Percentiles rank a stretch among this genome's conserved stretches.
Conservation (phyloP, 768 basidiomycete genomes). For the Hericium coralloides region DNA sequence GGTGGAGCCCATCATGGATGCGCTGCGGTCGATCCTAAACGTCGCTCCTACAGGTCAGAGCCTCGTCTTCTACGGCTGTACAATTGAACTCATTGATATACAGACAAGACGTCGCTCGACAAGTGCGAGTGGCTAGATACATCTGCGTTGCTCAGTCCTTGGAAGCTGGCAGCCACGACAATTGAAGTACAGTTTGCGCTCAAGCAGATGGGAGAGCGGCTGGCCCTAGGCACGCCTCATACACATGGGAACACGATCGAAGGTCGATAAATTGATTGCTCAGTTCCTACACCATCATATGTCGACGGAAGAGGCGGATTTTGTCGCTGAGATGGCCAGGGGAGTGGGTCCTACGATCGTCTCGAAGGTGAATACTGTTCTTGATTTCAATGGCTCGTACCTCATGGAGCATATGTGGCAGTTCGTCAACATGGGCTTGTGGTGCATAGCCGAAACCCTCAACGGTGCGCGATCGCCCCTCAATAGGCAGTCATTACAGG, state of each 20-base stretch:
- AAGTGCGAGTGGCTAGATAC: slow-evolving; percentile 54
- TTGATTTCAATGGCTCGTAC: not conserved
- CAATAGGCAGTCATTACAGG: slow-evolving; percentile 18
- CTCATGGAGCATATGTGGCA: slow-evolving; percentile 19
- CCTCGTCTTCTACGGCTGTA: not conserved
- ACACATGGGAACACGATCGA: slow-evolving; percentile 47
- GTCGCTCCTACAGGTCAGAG: slow-evolving; percentile 49
- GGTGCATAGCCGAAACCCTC: slow-evolving; percentile 52
- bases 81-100: not conserved
- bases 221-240: slow-evolving; percentile 46
- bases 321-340: slow-evolving; percentile 74
- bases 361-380: slow-evolving; percentile 41
- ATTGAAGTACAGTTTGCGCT: slow-evolving; percentile 72
- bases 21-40: slow-evolving; percentile 56
- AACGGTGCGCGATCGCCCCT: slow-evolving; percentile 21
- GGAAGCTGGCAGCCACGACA: slow-evolving; percentile 76
- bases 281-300: slow-evolving; percentile 67
- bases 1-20: slow-evolving; percentile 56
- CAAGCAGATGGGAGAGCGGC: slow-evolving; percentile 61
- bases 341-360: slow-evolving; percentile 60
- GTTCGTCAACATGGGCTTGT: slow-evolving; percentile 72
- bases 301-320: slow-evolving; percentile 72
- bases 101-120: slow-evolving; percentile 32
- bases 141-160: slow-evolving; percentile 65
- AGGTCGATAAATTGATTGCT: slow-evolving; percentile 56